Conservation (phyloP, 306 rosid species). For the Cicer bijugum region DNA sequence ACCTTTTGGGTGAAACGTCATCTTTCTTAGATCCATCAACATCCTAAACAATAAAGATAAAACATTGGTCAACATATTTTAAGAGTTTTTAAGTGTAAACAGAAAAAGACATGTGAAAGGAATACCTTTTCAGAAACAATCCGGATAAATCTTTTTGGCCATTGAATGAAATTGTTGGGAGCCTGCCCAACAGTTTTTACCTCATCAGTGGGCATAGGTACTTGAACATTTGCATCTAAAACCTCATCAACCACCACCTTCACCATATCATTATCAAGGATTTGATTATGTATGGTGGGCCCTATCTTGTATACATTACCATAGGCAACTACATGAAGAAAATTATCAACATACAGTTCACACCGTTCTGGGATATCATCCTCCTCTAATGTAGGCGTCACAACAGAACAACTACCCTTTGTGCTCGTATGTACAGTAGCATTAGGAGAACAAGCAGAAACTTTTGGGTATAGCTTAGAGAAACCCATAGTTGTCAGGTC, state of each 20-base stretch:
- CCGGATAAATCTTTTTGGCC: constrained; percentile 2
- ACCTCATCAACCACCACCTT: constrained; percentile 6
- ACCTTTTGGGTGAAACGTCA: not conserved
- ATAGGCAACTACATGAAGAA: constrained; percentile 7
- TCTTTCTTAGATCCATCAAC: not conserved
- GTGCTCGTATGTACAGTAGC: not conserved
- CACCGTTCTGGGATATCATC: constrained; percentile 19
- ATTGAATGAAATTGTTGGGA: constrained; percentile 13
- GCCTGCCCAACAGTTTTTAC: constrained; percentile 20
- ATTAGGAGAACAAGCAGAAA: not conserved
- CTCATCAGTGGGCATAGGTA: constrained; percentile 21
- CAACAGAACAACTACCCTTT: not conserved
- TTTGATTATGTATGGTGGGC: constrained; percentile 10
- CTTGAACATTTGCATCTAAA: not conserved
- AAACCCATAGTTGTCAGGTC: constrained; percentile 4
- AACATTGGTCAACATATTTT: not conserved
- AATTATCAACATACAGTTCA: constrained; percentile 9
- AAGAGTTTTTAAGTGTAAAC: constrained; percentile 1
- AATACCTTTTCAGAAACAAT: constrained; percentile 14
- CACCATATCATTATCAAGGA: constrained; percentile 9
- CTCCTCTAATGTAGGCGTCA: not conserved
- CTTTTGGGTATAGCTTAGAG: not conserved
- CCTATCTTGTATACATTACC: constrained; percentile 5
- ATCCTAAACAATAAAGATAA: not conserved
- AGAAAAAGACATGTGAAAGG: not conserved